Evolutionary conservation across 352 stramenopile species (phyloP), one percentile per base, ranked within the genome.

Genomic region (Globisporangium spinosum): DNA sequence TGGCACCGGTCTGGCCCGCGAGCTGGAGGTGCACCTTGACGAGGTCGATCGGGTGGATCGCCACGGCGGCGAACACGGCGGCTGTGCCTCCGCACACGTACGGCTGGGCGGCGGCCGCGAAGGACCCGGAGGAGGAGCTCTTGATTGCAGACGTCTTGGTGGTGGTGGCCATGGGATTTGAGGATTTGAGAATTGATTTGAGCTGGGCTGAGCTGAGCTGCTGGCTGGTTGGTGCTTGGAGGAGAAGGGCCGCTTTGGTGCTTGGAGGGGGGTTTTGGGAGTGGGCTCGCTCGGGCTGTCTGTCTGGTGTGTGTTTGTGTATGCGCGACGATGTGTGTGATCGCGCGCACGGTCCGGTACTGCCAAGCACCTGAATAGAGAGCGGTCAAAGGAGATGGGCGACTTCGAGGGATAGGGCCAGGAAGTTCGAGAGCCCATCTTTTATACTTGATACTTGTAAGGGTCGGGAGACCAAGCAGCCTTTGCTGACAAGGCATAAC

Each of bases 11-110:
- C 62, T 97, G 86, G 38, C 87, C 89, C 8, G 87, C 87, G 53
- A 97, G 75, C 71, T 97, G 91, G 49, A 97, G 67, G 43, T 95
- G 89, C 58, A 97, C 89, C 76, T 97, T 97, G 73, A 95, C 89
- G 51, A 97, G 77, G 68, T 97, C 91, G 67, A 97, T 96, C 40
- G 91, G 91, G 74, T 97, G 89, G 75, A 97, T 95, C 62, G 82
- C 85, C 10, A 92, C 68, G 40, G 87, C 85, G 12, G 87, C 85
- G 59, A 95, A 86, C 27, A 93, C 81, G 12, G 87, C 85, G 1
- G 87, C 77, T 12, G 82, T 84, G 34, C 87, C 87, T 60, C 87
- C 87, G 72, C 85, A 93, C 43, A 95, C 74, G 65, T 95, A 95
- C 10, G 87, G 87, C 76, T 93, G 87, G 12, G 82, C 80, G 9